Base-by-base conservation (phyloP, 2,329 filamentous ascomycete species). In the Fusarium bulbicola region DNA sequence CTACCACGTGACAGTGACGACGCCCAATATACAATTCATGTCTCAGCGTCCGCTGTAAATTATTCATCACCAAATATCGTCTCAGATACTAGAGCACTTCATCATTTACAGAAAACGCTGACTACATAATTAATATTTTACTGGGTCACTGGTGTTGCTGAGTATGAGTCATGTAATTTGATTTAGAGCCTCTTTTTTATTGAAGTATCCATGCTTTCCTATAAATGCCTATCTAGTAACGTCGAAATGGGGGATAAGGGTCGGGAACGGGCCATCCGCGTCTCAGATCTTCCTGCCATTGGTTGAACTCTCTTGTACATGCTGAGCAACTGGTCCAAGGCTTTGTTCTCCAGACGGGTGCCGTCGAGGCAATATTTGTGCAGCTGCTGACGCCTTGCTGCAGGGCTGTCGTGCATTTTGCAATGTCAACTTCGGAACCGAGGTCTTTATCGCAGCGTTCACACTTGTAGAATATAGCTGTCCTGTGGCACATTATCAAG, bases 91-190 rank as follows among this genome's bases (percentile, higher is more conserved):
- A 24, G 24, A 24, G 24, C 24, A 26, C 26, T 14, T 6, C 2
- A 28, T 14, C 7, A 16, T n/a, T 34, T 15, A 34, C 2, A 34
- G 32, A 15, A 34, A 34, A 34, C 32, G 32, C 0, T 7, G 14
- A 32, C 32, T 32, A 32, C 32, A 1, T 1, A 15, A 32, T 32
- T 15, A 34, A 34, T 34, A 34, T 34, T 7, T 34, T 1, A 34
- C 32, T 15, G 14, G 6, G 32, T 3, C 14, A 15, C 3, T 34
- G 13, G 0, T 32, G 32, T 34, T 15, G 32, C 0, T 15, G 15
- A 15, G 6, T 2, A 34, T 0, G 32, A 15, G 0, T 0, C 0
- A 15, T 34, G 3, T 34, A 15, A 0, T 34, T 15, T 34, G 14
- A 34, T 0, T 34, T 34, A 34, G 14, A 34, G 32, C 32, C 32